A percentile compares a stretch with the other conserved stretches of the same genome.
phyloP scores from a whole-genome alignment of 139 green algal genomes.

The Pseudopediastrum boryanum region DNA sequence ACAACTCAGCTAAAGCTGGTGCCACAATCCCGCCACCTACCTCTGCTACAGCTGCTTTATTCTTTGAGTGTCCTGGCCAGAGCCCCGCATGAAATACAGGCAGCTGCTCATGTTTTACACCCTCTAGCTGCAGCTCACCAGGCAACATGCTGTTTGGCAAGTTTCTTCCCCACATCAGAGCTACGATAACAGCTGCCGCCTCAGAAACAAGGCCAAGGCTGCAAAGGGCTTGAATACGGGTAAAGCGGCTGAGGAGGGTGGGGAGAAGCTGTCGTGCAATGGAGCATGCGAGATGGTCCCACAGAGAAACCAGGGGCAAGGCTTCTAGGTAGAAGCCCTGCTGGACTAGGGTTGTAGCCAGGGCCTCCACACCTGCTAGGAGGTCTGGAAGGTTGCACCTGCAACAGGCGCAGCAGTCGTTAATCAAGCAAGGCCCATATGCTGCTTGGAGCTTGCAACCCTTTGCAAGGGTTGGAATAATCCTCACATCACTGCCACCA shows the following conservation, averaged over 20 bases:
- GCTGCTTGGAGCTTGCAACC: not conserved
- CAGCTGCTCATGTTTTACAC: not conserved
- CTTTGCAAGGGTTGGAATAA: not conserved
- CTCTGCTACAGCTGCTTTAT: not conserved
- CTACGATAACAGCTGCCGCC: constrained; percentile 38
- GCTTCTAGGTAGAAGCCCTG: constrained; percentile 42
- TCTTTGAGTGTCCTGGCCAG: constrained; percentile 8
- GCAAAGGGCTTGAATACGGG: constrained; percentile 43
- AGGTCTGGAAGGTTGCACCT: constrained; percentile 61
- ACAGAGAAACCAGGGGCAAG: constrained; percentile 56
- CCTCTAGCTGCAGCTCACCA: constrained; percentile 31
- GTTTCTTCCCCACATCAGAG: constrained; percentile 38
- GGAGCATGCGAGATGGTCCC: constrained; percentile 53
- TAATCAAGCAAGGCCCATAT: not conserved
- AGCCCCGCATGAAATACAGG: not conserved
- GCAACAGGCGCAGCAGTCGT: not conserved
- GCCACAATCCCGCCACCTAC: not conserved
- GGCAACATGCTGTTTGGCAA: constrained; percentile 49
- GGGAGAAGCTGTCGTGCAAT: constrained; percentile 40
- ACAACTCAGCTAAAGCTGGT: not conserved
- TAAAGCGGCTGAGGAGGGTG: constrained; percentile 27
- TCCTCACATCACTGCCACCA: not conserved
- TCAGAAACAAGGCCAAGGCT: constrained; percentile 51
- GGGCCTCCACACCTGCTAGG: constrained; percentile 46
- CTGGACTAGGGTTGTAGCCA: constrained; percentile 43